A percentile compares a stretch with the other conserved stretches of the same genome.
Evolutionary conservation across 1,284 basidiomycete genomes (phyloP).

Genomic region (Tilletia indica): DNA sequence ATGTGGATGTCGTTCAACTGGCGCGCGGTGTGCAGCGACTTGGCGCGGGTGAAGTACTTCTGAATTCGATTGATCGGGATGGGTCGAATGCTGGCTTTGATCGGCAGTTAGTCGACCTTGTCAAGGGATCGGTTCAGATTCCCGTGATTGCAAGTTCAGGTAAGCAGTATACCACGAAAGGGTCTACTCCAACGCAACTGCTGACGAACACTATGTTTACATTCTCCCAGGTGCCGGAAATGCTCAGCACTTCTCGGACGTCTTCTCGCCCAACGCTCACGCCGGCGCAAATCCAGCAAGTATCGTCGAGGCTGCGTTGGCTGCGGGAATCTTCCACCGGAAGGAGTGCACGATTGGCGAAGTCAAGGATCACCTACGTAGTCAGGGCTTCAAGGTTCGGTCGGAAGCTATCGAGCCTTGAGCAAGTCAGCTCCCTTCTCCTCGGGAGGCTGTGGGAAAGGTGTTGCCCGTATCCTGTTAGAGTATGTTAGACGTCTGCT

Average conservation of each 20-base stretch:
- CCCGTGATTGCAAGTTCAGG: slow-evolving; percentile 91
- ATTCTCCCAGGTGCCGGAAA: slow-evolving; percentile 67
- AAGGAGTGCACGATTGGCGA: slow-evolving; percentile 69
- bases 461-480: no score
- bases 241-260: slow-evolving; percentile 77
- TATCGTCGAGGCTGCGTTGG: slow-evolving; percentile 82
- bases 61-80: slow-evolving; percentile 96
- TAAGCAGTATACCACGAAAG: background rate
- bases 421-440: background rate
- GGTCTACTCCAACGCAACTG: background rate
- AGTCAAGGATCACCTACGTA: slow-evolving; percentile 55
- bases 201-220: background rate
- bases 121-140: slow-evolving; percentile 75
- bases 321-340: slow-evolving; percentile 96
- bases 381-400: slow-evolving; percentile 41
- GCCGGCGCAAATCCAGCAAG: slow-evolving; percentile 36
- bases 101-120: slow-evolving; percentile 70
- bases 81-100: slow-evolving; percentile 93
- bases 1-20: slow-evolving; percentile 87
- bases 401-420: slow-evolving; percentile 29
- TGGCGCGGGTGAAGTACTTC: slow-evolving; percentile 89
- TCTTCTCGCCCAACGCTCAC: slow-evolving; percentile 55
- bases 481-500: no score
- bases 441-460: no score
- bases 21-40: slow-evolving; percentile 82